phyloP scores from a whole-genome alignment of 805 yeast genomes.

The Candida ortonii region DNA sequence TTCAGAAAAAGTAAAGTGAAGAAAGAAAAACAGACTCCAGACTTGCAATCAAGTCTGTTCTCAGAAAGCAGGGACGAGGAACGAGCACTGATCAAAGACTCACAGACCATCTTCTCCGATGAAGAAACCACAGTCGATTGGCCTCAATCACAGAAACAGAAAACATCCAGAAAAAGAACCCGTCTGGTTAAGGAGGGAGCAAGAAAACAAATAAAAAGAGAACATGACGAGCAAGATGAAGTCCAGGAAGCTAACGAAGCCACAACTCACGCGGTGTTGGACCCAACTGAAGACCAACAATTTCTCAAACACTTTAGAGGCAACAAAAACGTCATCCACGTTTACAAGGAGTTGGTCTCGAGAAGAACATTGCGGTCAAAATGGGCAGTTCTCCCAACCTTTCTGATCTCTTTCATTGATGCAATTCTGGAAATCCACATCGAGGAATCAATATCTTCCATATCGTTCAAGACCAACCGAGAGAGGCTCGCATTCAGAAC shows the following conservation, averaged over 20 bases:
- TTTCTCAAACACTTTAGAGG: conserved; percentile 5
- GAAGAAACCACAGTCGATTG: conserved; percentile 16
- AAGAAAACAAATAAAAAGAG: background rate
- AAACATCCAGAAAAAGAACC: background rate
- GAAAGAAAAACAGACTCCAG: background rate
- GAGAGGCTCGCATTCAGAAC: conserved; percentile 20
- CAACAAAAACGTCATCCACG: conserved; percentile 8
- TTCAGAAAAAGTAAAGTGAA: conserved; percentile 4
- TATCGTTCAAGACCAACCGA: conserved; percentile 15
- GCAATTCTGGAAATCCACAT: conserved; percentile 20
- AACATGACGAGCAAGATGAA: background rate
- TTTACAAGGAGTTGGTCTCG: conserved; percentile 13
- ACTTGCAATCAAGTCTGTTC: conserved; percentile 1
- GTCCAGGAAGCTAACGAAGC: too few species aligned
- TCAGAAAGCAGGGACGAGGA: conserved; percentile 7
- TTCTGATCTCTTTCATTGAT: conserved; percentile 12
- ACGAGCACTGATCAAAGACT: conserved; percentile 17
- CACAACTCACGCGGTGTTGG: too few species aligned
- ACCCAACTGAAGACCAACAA: conserved; percentile 7
- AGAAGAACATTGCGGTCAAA: conserved; percentile 16
- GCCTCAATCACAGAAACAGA: background rate
- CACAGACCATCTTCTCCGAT: conserved; percentile 21
- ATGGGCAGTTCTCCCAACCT: conserved; percentile 22
- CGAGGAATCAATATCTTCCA: conserved; percentile 18
- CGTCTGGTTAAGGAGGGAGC: background rate